Evolutionary conservation across 257 asterid genomes (phyloP).

Genomic region (Buddleja alternifolia): DNA sequence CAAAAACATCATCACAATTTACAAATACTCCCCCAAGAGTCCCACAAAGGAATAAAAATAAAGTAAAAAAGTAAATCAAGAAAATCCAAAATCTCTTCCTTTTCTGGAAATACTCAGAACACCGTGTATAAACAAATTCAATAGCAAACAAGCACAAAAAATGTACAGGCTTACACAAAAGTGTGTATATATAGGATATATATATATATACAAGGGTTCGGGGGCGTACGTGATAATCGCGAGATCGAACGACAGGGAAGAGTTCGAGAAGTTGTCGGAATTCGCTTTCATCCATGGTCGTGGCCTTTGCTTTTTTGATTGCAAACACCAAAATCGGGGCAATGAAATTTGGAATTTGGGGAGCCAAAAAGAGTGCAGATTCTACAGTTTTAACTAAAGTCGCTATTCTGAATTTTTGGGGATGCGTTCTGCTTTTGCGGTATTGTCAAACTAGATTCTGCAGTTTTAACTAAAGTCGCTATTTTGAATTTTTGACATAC

Average conservation of each 20-base stretch:
- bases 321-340: background rate
- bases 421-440: background rate
- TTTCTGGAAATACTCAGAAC: background rate
- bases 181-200: background rate
- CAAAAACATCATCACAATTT: background rate
- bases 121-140: background rate
- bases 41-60: background rate
- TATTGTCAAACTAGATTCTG: background rate
- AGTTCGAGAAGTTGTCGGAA: slow-evolving; percentile 64
- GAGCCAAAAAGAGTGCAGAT: background rate
- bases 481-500: background rate
- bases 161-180: background rate
- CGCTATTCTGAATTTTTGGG: background rate
- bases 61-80: background rate
- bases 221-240: slow-evolving; percentile 60
- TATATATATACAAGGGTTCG: background rate
- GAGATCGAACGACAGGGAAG: slow-evolving; percentile 71
- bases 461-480: slow-evolving; percentile 1
- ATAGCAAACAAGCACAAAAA: slow-evolving; percentile 12
- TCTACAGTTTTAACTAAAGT: background rate
- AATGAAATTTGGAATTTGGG: slow-evolving; percentile 2
- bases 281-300: slow-evolving; percentile 56
- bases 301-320: background rate
- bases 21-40: background rate
- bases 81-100: background rate